Conservation (phyloP, 169 alveolate species). For the Plasmodium vivax region DNA sequence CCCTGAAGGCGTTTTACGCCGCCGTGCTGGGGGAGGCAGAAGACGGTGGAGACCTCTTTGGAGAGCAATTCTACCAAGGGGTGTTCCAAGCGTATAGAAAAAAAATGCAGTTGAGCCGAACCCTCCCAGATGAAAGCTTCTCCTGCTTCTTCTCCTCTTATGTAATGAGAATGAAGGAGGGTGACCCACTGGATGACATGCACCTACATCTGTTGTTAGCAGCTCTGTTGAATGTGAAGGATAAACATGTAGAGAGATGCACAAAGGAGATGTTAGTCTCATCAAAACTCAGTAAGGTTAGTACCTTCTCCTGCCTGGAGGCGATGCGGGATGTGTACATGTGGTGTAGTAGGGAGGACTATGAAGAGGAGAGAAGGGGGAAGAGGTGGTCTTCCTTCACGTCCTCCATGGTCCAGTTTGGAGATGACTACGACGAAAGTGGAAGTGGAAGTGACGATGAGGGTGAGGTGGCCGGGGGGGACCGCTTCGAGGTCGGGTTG, state of each 20-base stretch:
- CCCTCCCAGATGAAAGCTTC: conserved; percentile 23
- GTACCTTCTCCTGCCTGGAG: not conserved
- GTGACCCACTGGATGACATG: not conserved
- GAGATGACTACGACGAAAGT: not conserved
- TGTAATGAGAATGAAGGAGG: not conserved
- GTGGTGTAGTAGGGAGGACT: not conserved
- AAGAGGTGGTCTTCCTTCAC: not conserved
- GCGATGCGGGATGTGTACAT: not conserved
- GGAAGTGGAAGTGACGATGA: not conserved
- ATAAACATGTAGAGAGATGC: not conserved
- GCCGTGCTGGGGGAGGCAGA: not conserved
- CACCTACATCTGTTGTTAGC: not conserved
- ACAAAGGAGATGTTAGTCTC: not conserved
- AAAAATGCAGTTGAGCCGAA: not conserved
- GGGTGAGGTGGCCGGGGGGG: not conserved
- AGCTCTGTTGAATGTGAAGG: not conserved
- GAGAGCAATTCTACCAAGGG: conserved; percentile 3
- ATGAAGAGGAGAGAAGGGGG: not conserved
- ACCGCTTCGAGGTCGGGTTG: not conserved
- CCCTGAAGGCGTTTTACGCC: conserved; percentile 19
- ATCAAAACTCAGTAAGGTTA: not conserved
- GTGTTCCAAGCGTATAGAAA: conserved; percentile 23
- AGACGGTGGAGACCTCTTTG: conserved; percentile 1
- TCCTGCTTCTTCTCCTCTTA: not conserved
- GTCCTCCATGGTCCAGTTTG: not conserved